These are phyloP conservation scores for Digitaria exilis DNA, from an alignment of 202 grass and related monocot species.

Conservation along the genomic window DNA sequence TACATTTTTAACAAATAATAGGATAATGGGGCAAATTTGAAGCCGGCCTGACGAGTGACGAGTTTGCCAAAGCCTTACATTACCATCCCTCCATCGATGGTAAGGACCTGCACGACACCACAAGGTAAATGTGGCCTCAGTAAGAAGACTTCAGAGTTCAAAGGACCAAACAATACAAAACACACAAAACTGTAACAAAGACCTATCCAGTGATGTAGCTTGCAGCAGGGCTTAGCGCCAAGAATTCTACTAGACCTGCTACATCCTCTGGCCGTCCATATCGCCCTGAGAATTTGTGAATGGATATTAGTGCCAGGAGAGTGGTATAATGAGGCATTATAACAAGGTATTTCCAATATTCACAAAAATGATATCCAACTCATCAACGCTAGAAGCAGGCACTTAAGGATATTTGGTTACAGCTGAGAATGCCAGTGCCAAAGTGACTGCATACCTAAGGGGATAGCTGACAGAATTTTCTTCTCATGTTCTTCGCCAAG, in stretches of 20 bases:
- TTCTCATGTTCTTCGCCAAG: conserved; percentile 84
- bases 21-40: neutral
- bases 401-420: neutral
- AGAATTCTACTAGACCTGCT: conserved; percentile 69
- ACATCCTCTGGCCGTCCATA: conserved; percentile 68
- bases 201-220: conserved; percentile 90
- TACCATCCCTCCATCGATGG: conserved; percentile 73
- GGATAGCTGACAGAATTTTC: conserved; percentile 83
- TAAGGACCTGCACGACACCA: conserved; percentile 50
- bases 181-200: neutral
- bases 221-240: conserved; percentile 64
- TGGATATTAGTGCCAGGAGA: neutral
- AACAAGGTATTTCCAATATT: neutral
- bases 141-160: neutral
- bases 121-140: neutral
- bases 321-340: neutral
- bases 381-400: neutral
- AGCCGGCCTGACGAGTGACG: neutral
- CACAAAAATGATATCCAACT: neutral
- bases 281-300: conserved; percentile 52
- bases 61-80: conserved; percentile 40
- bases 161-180: neutral
- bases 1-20: neutral
- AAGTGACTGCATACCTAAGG: conserved; percentile 59
- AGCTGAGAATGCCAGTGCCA: neutral